These are phyloP conservation scores for Sphagnum magellanicum DNA, from an alignment of 228 moss, liverwort and hornwort species.

Conservation along the genomic window DNA sequence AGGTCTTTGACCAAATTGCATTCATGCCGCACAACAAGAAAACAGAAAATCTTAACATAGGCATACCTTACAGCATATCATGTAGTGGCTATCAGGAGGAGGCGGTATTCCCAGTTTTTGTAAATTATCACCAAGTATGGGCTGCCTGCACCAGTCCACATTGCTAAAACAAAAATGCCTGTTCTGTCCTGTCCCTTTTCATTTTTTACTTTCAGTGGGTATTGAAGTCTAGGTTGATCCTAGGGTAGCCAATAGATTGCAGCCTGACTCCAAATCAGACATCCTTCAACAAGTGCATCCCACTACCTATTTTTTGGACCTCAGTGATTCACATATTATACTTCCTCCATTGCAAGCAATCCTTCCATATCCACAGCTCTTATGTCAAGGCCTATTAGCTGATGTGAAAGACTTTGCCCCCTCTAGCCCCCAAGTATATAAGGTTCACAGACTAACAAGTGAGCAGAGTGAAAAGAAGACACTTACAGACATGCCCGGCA, in stretches of 20 bases:
- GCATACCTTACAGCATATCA: slow-evolving; percentile 78
- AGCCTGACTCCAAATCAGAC: too few relatives aligned
- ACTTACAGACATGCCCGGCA: slow-evolving; percentile 85
- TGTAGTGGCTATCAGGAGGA: slow-evolving; percentile 85
- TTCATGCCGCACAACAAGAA: neutral
- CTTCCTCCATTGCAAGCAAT: too few relatives aligned
- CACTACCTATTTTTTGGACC: neutral
- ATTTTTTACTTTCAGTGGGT: neutral
- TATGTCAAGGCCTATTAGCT: too few relatives aligned
- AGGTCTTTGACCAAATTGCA: neutral
- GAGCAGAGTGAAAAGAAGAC: neutral
- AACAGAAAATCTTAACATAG: neutral
- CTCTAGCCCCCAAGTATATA: too few relatives aligned
- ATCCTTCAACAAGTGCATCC: neutral
- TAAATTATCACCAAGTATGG: slow-evolving; percentile 72
- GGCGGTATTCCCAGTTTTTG: slow-evolving; percentile 76
- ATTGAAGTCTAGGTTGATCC: neutral
- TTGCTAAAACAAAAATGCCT: neutral
- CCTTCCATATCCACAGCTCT: too few relatives aligned
- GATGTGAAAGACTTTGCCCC: too few relatives aligned
- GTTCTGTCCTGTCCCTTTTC: neutral
- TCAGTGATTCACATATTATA: too few relatives aligned
- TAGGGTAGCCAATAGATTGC: neutral
- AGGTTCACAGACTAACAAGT: too few relatives aligned
- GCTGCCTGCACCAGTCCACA: slow-evolving; percentile 40